phyloP scores from a whole-genome alignment of 805 yeast species.

The Blastobotrys muscicola region DNA sequence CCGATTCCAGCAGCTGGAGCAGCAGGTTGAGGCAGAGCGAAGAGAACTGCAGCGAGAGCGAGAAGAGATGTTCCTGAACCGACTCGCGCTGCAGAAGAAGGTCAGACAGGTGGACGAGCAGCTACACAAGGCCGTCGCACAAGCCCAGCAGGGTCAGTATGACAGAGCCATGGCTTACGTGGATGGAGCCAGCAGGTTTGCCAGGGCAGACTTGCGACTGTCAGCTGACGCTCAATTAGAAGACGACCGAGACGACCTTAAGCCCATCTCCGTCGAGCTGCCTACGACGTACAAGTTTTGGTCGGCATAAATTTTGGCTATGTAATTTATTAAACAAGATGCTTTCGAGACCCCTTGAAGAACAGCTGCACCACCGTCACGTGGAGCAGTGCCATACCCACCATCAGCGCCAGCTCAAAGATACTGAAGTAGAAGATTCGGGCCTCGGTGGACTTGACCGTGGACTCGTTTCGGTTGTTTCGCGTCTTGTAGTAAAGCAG shows the following conservation, averaged over 20 bases:
- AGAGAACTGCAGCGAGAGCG: conserved; percentile 34
- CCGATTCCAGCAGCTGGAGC: conserved; percentile 59
- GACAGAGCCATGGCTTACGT: conserved; percentile 17
- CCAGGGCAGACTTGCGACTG: not conserved
- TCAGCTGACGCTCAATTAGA: no score
- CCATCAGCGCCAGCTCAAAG: conserved; percentile 61
- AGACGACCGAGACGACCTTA: conserved; percentile 25
- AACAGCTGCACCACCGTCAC: conserved; percentile 75
- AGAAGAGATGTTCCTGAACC: conserved; percentile 50
- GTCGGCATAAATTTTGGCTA: conserved; percentile 37
- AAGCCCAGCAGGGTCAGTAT: conserved; percentile 14
- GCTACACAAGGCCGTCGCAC: conserved; percentile 37
- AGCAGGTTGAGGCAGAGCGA: conserved; percentile 34
- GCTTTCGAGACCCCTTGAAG: conserved; percentile 42
- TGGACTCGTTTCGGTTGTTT: conserved; percentile 83
- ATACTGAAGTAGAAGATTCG: conserved; percentile 72
- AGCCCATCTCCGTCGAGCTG: conserved; percentile 51
- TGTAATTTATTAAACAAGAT: conserved; percentile 20
- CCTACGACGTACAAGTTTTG: conserved; percentile 59
- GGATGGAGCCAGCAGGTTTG: conserved; percentile 11
- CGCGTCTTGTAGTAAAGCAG: conserved; percentile 82
- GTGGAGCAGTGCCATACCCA: conserved; percentile 67
- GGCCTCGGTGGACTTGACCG: conserved; percentile 70
- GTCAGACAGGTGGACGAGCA: conserved; percentile 45
- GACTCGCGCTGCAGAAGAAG: conserved; percentile 56